A percentile compares a stretch with the other conserved stretches of the same genome.
phyloP scores from a whole-genome alignment of 179 eudicot genomes.

The Nepenthes alata region DNA sequence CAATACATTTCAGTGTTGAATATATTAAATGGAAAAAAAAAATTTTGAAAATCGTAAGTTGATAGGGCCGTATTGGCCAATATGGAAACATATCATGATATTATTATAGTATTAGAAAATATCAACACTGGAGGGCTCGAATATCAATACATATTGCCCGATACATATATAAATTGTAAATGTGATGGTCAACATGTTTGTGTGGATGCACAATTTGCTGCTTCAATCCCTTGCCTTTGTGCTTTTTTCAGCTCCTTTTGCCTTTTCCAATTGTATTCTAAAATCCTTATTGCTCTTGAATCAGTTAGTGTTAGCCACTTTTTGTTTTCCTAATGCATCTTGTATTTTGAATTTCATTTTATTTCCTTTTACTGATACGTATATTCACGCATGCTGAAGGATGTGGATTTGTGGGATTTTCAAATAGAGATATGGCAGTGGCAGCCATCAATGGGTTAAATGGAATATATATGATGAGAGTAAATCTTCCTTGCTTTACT shows the following conservation, averaged over 20 bases:
- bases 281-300: neutral
- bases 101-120: too few relatives aligned
- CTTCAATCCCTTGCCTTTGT: neutral
- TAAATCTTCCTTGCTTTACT: conserved; percentile 17
- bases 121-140: too few relatives aligned
- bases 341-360: neutral
- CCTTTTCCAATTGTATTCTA: neutral
- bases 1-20: too few relatives aligned
- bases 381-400: conserved; percentile 26
- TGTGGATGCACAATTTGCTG: too few relatives aligned
- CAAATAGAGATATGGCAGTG: conserved; percentile 74
- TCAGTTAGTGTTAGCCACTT: neutral
- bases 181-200: too few relatives aligned
- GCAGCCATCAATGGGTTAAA: conserved; percentile 70
- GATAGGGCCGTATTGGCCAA: too few relatives aligned
- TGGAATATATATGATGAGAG: conserved; percentile 72
- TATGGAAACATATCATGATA: too few relatives aligned
- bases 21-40: too few relatives aligned
- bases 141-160: too few relatives aligned
- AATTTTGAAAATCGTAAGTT: too few relatives aligned
- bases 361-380: neutral
- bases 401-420: conserved; percentile 59
- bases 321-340: neutral
- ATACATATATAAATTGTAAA: too few relatives aligned
- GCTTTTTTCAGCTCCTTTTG: neutral